Evolutionary conservation across 192 early-diverging fungal genomes (phyloP).

Genomic region (Coemansia umbellata): DNA sequence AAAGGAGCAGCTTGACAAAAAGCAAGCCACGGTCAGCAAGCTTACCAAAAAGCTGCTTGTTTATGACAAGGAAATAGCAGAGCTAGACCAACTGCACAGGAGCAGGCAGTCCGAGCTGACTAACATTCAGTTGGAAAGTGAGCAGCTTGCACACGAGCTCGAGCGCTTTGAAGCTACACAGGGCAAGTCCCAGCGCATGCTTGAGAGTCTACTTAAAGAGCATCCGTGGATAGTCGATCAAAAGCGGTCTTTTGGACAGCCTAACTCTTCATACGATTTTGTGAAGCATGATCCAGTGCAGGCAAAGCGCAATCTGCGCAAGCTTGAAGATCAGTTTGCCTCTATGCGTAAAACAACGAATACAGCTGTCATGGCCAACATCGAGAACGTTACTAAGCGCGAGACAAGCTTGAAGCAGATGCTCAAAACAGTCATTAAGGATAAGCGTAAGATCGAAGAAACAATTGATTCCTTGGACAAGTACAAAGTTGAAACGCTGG

Average conservation of each 20-base stretch:
- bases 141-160: conserved; percentile 74
- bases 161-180: conserved; percentile 67
- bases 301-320: conserved; percentile 66
- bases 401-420: conserved; percentile 78
- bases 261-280: conserved; percentile 83
- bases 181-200: conserved; percentile 40
- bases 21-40: conserved; percentile 55
- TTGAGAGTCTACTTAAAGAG: conserved; percentile 52
- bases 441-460: conserved; percentile 94
- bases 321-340: conserved; percentile 74
- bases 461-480: conserved; percentile 86
- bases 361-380: conserved; percentile 91
- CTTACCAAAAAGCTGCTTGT: conserved; percentile 65
- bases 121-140: conserved; percentile 71
- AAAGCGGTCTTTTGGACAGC: conserved; percentile 84
- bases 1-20: conserved; percentile 49
- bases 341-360: conserved; percentile 83
- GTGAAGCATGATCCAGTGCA: conserved; percentile 68
- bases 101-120: conserved; percentile 62
- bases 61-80: conserved; percentile 75
- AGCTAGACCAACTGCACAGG: conserved; percentile 64
- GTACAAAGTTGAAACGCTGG: conserved; percentile 86
- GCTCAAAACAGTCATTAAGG: conserved; percentile 83
- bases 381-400: conserved; percentile 90
- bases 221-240: conserved; percentile 88